Conservation (phyloP, 2,329 filamentous ascomycete genomes). For the Phaeosphaeria sp. region DNA sequence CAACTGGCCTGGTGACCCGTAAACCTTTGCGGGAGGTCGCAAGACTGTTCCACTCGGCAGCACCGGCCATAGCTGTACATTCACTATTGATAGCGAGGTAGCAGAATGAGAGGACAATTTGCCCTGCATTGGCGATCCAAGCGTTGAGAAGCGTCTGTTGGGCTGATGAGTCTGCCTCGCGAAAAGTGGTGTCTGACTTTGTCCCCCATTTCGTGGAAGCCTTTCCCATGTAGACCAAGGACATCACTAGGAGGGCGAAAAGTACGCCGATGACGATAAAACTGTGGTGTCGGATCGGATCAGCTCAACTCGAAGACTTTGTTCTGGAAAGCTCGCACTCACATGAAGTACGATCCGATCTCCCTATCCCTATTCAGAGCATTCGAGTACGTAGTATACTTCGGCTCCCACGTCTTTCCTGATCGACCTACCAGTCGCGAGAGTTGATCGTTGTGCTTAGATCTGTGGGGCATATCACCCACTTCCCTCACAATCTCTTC, state of each 20-base stretch:
- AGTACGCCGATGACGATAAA: constrained; percentile 5
- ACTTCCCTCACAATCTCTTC: constrained; percentile 5
- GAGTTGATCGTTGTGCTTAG: constrained; percentile 1
- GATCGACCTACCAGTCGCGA: neutral
- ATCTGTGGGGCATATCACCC: neutral
- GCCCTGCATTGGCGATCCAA: constrained; percentile 56
- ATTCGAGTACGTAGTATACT: constrained; percentile 1
- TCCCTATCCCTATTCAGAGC: constrained; percentile 5
- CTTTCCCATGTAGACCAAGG: neutral
- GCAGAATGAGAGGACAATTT: constrained; percentile 54
- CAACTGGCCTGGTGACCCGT: constrained; percentile 41
- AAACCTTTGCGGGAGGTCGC: constrained; percentile 37
- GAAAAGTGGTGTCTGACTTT: constrained; percentile 11
- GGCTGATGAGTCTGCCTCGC: neutral
- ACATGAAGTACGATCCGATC: constrained; percentile 6
- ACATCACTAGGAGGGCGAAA: neutral
- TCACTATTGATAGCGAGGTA: constrained; percentile 55
- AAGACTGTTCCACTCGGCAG: constrained; percentile 55
- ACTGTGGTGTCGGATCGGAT: neutral
- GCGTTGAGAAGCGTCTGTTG: constrained; percentile 18
- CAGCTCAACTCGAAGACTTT: neutral
- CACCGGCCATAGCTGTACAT: constrained; percentile 55
- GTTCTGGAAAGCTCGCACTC: neutral
- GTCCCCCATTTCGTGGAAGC: constrained; percentile 14
- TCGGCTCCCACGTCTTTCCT: neutral